Conservation (phyloP, 805 yeast species). For the Pichia occidentalis region DNA sequence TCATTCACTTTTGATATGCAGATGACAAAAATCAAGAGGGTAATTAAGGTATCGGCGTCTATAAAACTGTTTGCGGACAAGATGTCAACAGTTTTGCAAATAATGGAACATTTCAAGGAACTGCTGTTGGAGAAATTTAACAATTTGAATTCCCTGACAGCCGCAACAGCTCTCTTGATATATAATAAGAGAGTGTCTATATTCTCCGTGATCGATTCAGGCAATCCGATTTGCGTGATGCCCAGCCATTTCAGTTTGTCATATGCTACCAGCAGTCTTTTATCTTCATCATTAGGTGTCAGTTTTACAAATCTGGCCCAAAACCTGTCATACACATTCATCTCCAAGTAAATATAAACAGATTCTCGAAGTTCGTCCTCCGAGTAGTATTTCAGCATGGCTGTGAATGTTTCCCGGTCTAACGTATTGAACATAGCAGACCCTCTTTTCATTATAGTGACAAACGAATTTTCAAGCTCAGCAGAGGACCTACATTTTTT, state of each 20-base stretch:
- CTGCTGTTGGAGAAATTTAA: constrained; percentile 42
- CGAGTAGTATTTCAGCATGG: constrained; percentile 12
- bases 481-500: constrained; percentile 8
- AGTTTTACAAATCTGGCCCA: constrained; percentile 42
- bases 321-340: constrained; percentile 55
- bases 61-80: constrained; percentile 40
- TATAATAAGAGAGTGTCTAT: constrained; percentile 20
- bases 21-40: constrained; percentile 65
- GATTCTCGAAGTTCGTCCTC: constrained; percentile 41
- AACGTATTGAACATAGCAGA: constrained; percentile 19
- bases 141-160: constrained; percentile 46
- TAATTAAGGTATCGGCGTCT: constrained; percentile 78
- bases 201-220: constrained; percentile 19
- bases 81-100: constrained; percentile 46
- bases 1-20: constrained; percentile 52
- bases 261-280: constrained; percentile 27
- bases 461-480: constrained; percentile 8
- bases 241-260: constrained; percentile 35
- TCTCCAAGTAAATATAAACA: constrained; percentile 67
- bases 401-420: constrained; percentile 18
- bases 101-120: constrained; percentile 39
- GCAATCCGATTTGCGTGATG: constrained; percentile 45
- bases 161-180: constrained; percentile 42
- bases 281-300: constrained; percentile 13
- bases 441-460: constrained; percentile 19